Evolutionary conservation across 1,284 basidiomycete genomes (phyloP).

Genomic region (Bjerkandera adusta): DNA sequence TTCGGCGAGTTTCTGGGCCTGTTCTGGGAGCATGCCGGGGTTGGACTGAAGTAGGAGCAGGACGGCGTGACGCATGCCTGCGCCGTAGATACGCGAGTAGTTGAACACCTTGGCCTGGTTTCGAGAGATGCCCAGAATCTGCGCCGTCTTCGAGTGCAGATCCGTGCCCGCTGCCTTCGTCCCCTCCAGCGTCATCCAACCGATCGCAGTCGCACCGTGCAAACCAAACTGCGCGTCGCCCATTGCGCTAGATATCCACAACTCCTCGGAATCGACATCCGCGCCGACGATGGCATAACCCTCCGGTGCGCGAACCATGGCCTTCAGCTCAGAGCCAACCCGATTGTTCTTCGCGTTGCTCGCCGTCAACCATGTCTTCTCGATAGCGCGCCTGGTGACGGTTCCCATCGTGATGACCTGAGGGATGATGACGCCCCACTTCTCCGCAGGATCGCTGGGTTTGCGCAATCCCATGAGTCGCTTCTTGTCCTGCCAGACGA

Average conservation of each 20-base stretch:
- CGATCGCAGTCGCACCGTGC: conserved; percentile 95
- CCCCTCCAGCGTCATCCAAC: conserved; percentile 99
- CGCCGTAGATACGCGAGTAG: conserved; percentile 98
- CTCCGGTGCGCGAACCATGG: conserved; percentile 93
- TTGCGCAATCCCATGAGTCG: conserved; percentile 30
- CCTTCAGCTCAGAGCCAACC: conserved; percentile 96
- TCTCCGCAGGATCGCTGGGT: conserved; percentile 37
- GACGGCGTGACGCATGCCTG: conserved; percentile 93
- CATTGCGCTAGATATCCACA: conserved; percentile 99
- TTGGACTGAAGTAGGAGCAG: conserved; percentile 89
- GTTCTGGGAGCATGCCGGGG: conserved; percentile 73
- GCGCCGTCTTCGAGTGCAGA: conserved; percentile 95
- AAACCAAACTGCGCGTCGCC: conserved; percentile 98
- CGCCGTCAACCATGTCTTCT: conserved; percentile 98
- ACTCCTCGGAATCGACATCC: conserved; percentile 97
- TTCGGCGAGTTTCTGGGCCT: conserved; percentile 81
- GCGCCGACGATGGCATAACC: conserved; percentile 97
- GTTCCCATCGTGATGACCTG: conserved; percentile 99
- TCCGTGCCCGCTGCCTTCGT: conserved; percentile 97
- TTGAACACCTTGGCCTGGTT: conserved; percentile 99
- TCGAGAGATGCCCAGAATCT: conserved; percentile 89
- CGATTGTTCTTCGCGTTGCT: conserved; percentile 98
- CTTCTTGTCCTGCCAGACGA: conserved; percentile 79
- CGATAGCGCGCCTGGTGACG: conserved; percentile 95
- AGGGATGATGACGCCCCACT: conserved; percentile 91